Percentiles rank a stretch among this genome's conserved stretches.
These are phyloP conservation scores for Aechmea fasciata DNA, from an alignment of 176 grass and related monocot genomes.

Conservation along the genomic window DNA sequence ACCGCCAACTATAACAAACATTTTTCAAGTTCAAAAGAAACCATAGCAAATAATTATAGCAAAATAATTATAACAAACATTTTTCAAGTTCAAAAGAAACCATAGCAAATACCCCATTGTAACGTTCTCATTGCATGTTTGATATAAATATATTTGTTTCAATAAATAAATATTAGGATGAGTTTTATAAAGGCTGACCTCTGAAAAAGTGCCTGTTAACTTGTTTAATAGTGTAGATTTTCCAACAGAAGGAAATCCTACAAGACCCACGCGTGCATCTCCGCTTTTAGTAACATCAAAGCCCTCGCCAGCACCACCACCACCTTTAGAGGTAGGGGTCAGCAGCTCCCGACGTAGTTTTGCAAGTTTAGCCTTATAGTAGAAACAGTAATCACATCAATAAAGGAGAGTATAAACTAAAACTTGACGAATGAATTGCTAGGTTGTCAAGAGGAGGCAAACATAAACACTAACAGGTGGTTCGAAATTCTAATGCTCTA, in stretches of 20 bases:
- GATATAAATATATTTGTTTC: neutral
- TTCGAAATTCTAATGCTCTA: neutral
- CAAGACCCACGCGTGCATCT: slow-evolving; percentile 88
- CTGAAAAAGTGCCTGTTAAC: slow-evolving; percentile 90
- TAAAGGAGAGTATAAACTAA: too few relatives aligned
- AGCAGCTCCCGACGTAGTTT: slow-evolving; percentile 80
- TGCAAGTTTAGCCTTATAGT: slow-evolving; percentile 76
- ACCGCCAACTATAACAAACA: too few relatives aligned
- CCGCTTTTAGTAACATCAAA: slow-evolving; percentile 98
- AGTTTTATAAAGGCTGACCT: slow-evolving; percentile 42
- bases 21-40: too few relatives aligned
- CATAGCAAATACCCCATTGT: too few relatives aligned
- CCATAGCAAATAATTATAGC: too few relatives aligned
- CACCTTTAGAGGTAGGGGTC: slow-evolving; percentile 73
- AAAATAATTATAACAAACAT: too few relatives aligned
- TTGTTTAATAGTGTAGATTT: slow-evolving; percentile 98
- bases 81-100: too few relatives aligned
- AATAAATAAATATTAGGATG: neutral
- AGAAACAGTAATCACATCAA: too few relatives aligned
- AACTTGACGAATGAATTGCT: neutral
- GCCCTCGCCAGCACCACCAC: slow-evolving; percentile 78
- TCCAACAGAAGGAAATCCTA: slow-evolving; percentile 91
- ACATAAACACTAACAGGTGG: neutral
- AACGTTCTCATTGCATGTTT: too few relatives aligned
- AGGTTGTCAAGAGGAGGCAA: too few relatives aligned